Evolutionary conservation across 805 yeast species (phyloP), one percentile per base, ranked within the genome.

Genomic region (Barnettozyma botsteinii): DNA sequence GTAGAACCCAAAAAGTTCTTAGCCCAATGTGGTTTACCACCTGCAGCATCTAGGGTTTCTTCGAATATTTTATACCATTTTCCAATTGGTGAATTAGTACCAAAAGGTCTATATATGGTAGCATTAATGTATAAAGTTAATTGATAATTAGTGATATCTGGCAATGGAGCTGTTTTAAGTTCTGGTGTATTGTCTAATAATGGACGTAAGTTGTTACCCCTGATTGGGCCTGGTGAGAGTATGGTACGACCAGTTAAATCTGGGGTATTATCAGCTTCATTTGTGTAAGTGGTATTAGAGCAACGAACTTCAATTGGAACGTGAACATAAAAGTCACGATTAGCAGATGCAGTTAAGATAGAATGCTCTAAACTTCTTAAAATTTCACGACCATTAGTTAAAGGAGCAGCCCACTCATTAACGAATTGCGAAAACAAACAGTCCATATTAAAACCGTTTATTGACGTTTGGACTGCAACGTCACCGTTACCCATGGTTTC

Each of bases 21-120:
- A 14, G 98, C 98, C 98, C 98, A 91, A 61, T 91, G 98, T 2
- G 98, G 98, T 59, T 80, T 85, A 32, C 98, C 98, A 27, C 84
- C 88, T 22, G 83, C 88, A 21, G 76, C 78, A 37, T 70, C 72
- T 70, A 89, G 68, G 2, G 86, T 75, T 38, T 75, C 74, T 62
- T 91, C 98, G 61, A 91, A 91, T n/a, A 71, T 67, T 36, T 73
- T 73, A 63, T 75, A 91, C 96, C 97, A 91, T 49, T 77, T 72
- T 33, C 75, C 77, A 26, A 87, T 78, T 32, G 84, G 81, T 10
- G 88, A 81, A 53, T 79, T 73, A 41, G 75, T 73, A 26, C 75
- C 72, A 62, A 91, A 91, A n/a, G 98, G 98, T 61, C 97, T 74
- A 62, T 89, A 91, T 79, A 91, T 85, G 2, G 98, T 91, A 7